These are phyloP conservation scores for Scorias spongiosa DNA, from an alignment of 2,329 filamentous ascomycete species.

Conservation along the genomic window DNA sequence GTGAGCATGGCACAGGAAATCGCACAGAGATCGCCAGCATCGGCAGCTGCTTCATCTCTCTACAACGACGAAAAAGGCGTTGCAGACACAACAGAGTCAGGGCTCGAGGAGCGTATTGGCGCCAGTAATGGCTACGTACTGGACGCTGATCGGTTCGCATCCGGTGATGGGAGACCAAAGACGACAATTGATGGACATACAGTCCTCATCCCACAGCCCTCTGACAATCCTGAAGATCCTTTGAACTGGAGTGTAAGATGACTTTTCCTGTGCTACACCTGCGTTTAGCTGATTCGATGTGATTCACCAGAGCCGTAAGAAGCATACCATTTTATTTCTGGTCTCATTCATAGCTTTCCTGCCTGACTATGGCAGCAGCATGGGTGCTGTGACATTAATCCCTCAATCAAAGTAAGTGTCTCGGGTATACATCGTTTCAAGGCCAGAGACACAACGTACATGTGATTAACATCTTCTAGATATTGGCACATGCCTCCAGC, in stretches of 20 bases:
- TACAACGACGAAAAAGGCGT: background rate
- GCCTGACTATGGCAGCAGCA: slow-evolving; percentile 28
- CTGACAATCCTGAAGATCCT: slow-evolving; percentile 8
- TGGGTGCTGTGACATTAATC: slow-evolving; percentile 25
- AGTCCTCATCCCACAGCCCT: slow-evolving; percentile 11
- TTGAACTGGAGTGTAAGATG: slow-evolving; percentile 8
- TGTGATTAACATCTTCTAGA: background rate
- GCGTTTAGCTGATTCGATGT: background rate
- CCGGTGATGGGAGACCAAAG: slow-evolving; percentile 4
- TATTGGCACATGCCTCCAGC: slow-evolving; percentile 24
- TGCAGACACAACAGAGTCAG: background rate
- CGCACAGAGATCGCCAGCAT: background rate
- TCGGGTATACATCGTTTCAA: slow-evolving; percentile 1
- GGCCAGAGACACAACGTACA: no score
- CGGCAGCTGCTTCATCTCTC: background rate
- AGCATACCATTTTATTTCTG: slow-evolving; percentile 24
- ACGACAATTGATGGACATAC: slow-evolving; percentile 5
- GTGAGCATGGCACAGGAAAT: no score
- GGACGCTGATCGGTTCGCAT: slow-evolving; percentile 2
- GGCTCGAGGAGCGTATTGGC: slow-evolving; percentile 3
- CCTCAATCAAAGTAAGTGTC: slow-evolving; percentile 17
- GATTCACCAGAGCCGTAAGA: slow-evolving; percentile 14
- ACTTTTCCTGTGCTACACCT: background rate
- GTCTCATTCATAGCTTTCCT: slow-evolving; percentile 18
- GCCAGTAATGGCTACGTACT: slow-evolving; percentile 6